phyloP scores from a whole-genome alignment of 2,329 filamentous ascomycete genomes.

The Orbilia oligospora region DNA sequence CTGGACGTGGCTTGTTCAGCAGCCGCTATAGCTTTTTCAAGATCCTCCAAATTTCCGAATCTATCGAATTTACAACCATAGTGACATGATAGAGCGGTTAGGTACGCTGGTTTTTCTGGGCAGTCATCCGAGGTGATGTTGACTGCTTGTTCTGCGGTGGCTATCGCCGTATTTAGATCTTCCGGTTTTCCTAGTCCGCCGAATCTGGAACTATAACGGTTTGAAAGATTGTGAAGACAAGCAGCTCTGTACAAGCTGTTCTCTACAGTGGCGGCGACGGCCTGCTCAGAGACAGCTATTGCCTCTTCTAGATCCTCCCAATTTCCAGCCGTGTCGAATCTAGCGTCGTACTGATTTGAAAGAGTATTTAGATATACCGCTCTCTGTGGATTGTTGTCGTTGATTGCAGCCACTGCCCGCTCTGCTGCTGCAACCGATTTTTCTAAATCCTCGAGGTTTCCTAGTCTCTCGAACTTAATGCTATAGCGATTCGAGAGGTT shows the following conservation, averaged over 20 bases:
- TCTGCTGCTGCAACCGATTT: background rate
- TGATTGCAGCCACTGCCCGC: background rate
- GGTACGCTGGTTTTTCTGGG: too few species aligned
- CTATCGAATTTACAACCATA: too few species aligned
- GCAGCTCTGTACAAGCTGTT: background rate
- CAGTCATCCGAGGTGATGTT: too few species aligned
- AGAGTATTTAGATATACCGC: background rate
- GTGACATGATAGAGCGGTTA: too few species aligned
- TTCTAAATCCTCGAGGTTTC: conserved; percentile 12
- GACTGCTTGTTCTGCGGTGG: too few species aligned
- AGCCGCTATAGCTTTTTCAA: too few species aligned
- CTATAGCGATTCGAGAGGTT: conserved; percentile 6
- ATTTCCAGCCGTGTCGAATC: background rate
- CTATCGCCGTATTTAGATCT: conserved; percentile 19
- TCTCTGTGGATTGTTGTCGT: background rate
- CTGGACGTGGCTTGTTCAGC: too few species aligned
- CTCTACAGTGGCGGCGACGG: conserved; percentile 3
- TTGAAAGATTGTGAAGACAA: background rate
- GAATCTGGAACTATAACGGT: conserved; percentile 14
- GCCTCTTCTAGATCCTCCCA: conserved; percentile 26
- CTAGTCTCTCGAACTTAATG: conserved; percentile 3
- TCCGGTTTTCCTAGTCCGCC: background rate
- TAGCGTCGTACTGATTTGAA: background rate
- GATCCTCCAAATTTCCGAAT: too few species aligned
- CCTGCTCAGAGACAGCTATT: background rate